Conservation (phyloP, 768 basidiomycete species). For the Rhizopogon vinicolor region DNA sequence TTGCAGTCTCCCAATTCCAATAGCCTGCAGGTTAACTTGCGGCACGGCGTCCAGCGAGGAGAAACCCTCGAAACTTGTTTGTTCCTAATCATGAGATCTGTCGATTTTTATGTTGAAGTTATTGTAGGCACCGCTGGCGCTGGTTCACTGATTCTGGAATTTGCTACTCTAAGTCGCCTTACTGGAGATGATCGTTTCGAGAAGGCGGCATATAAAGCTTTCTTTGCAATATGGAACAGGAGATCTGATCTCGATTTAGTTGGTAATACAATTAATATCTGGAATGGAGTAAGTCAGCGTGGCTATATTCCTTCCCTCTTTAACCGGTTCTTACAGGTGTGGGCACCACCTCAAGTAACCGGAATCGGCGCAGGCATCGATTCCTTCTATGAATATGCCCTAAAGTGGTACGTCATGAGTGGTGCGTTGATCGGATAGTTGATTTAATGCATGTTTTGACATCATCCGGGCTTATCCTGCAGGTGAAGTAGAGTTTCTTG, state of each 20-base stretch:
- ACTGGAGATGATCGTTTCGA: slow-evolving; percentile 91
- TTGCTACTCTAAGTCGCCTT: slow-evolving; percentile 86
- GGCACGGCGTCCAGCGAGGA: slow-evolving; percentile 67
- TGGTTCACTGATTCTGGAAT: slow-evolving; percentile 90
- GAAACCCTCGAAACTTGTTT: slow-evolving; percentile 85
- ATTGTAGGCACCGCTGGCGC: slow-evolving; percentile 82
- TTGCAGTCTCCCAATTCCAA: background rate
- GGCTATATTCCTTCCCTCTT: background rate
- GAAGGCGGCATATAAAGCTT: slow-evolving; percentile 83
- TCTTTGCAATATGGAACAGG: slow-evolving; percentile 92
- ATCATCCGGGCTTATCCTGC: slow-evolving; percentile 3
- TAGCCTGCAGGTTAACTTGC: slow-evolving; percentile 66
- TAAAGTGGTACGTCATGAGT: slow-evolving; percentile 89
- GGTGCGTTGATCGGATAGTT: slow-evolving; percentile 35
- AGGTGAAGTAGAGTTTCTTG: slow-evolving; percentile 78
- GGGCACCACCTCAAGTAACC: slow-evolving; percentile 72
- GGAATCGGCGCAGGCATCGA: slow-evolving; percentile 94
- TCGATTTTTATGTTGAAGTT: slow-evolving; percentile 2
- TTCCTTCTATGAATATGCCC: slow-evolving; percentile 91
- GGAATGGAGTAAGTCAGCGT: slow-evolving; percentile 59
- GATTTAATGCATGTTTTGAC: slow-evolving; percentile 14
- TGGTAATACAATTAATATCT: slow-evolving; percentile 84
- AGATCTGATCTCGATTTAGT: slow-evolving; percentile 80
- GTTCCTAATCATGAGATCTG: slow-evolving; percentile 23
- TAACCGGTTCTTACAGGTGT: slow-evolving; percentile 36